Evolutionary conservation across 2,329 filamentous ascomycete genomes (phyloP), one percentile per base, ranked within the genome.

Genomic region (Fusarium torreyae): DNA sequence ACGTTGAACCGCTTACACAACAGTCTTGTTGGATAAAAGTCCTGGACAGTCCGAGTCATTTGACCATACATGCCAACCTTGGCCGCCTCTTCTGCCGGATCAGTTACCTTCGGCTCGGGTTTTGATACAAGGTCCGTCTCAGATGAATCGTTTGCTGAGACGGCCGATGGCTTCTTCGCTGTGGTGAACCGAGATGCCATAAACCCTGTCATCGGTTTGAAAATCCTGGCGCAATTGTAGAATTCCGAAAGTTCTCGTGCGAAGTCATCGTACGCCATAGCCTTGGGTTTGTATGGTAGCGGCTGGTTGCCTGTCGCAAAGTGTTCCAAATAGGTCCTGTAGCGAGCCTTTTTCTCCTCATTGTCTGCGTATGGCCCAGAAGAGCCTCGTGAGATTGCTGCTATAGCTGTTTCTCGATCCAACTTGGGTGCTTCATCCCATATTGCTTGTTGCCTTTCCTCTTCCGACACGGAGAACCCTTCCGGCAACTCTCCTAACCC

Each of bases 1-100:
- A 98, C 91, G 72, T 94, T 94, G 81, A 99, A 97, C 10, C 96
- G 87, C 78, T 98, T 99, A 81, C 95, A 98, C n/a, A 98, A 81
- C 40, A 99, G 81, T 56, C 94, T 86, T 2, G 91, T 91, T 1
- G 96, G 96, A 72, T 90, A 91, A 79, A 97, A 98, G 6, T 90
- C 87, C 9, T 88, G 79, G 1, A 86, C 84, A 22, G 86, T 89
- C 65, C 96, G 86, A 5, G 96, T 99, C 88, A 98, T 87, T 15
- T 89, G 86, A 1, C 96, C 96, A 80, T 94, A 98, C 94, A 98
- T 97, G 59, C 94, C 94, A 76, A 98, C 83, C 74, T 87, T 92
- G 9, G 96, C 96, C 2, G 96, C 96, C 72, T 93, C 91, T 76
- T 94, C 92, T 13, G 94, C 93, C 0, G 94, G 91, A 74, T 97